These are phyloP conservation scores for Chlorencoelia australis DNA, from an alignment of 2,329 filamentous ascomycete genomes.

Conservation along the genomic window DNA sequence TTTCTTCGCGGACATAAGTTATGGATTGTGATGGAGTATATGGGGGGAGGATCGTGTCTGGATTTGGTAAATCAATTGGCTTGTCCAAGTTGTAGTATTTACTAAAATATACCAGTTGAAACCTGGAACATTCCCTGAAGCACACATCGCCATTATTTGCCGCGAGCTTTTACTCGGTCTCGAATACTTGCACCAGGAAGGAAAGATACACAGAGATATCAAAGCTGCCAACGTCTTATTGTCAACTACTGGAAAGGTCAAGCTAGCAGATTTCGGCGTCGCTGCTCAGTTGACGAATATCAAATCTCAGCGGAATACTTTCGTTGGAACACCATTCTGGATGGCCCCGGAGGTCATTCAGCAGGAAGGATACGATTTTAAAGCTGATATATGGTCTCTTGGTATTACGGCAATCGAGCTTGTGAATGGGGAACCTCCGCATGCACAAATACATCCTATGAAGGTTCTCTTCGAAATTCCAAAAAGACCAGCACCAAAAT, in stretches of 20 bases:
- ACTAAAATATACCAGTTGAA: conserved; percentile 52
- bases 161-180: conserved; percentile 82
- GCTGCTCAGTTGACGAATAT: conserved; percentile 95
- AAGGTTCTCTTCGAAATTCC: conserved; percentile 88
- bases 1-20: conserved; percentile 94
- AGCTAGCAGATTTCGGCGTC: conserved; percentile 94
- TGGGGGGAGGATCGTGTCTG: conserved; percentile 89
- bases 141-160: conserved; percentile 88
- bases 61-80: conserved; percentile 60
- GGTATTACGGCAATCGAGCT: conserved; percentile 89
- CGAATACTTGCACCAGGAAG: conserved; percentile 86
- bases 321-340: conserved; percentile 95
- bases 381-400: conserved; percentile 87
- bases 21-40: conserved; percentile 99
- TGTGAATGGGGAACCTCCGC: conserved; percentile 78
- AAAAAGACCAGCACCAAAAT: conserved; percentile 71
- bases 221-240: conserved; percentile 94
- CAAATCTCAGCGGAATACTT: conserved; percentile 94
- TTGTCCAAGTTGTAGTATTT: not conserved
- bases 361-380: conserved; percentile 75
- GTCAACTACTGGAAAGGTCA: conserved; percentile 83
- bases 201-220: conserved; percentile 94
- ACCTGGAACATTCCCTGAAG: conserved; percentile 79
- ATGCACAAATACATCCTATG: conserved; percentile 82
- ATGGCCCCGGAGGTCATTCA: conserved; percentile 95